These are phyloP conservation scores for Pleodorina starrii DNA, from an alignment of 139 green algal genomes.

Conservation along the genomic window DNA sequence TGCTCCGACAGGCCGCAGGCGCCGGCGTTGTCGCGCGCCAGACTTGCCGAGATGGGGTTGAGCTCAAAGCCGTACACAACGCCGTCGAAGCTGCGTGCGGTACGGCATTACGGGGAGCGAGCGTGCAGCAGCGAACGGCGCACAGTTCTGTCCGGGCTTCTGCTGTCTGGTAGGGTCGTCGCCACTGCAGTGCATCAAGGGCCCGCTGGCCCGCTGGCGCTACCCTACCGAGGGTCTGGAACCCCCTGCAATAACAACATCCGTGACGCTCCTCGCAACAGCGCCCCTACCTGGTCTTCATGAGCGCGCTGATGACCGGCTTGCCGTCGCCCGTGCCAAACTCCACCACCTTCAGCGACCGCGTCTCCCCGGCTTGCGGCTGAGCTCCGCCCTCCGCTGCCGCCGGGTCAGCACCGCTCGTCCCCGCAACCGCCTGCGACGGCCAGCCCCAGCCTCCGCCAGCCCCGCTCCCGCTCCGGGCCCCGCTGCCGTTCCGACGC, in stretches of 20 bases:
- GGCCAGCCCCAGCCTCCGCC: not conserved
- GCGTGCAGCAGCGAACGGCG: too few relatives aligned
- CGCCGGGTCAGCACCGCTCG: not conserved
- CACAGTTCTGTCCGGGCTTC: too few relatives aligned
- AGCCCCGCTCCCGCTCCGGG: not conserved
- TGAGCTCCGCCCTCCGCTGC: not conserved
- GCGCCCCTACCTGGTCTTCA: constrained; percentile 28
- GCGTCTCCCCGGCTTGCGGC: not conserved
- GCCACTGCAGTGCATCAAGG: too few relatives aligned
- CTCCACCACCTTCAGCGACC: constrained; percentile 53
- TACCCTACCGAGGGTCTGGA: too few relatives aligned
- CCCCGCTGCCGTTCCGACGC: not conserved
- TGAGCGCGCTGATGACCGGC: constrained; percentile 59
- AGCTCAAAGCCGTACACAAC: constrained; percentile 69
- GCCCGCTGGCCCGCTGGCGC: too few relatives aligned
- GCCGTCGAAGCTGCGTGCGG: constrained; percentile 21
- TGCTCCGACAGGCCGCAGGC: constrained; percentile 21
- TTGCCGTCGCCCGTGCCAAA: constrained; percentile 70
- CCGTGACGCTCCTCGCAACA: too few relatives aligned
- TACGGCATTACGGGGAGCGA: too few relatives aligned
- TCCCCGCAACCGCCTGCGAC: not conserved
- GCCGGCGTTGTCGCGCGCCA: constrained; percentile 40
- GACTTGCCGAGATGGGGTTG: constrained; percentile 54
- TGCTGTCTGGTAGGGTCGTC: too few relatives aligned
- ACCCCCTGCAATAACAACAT: too few relatives aligned